Percentiles rank a stretch among this genome's conserved stretches.
phyloP scores from a whole-genome alignment of 2,329 filamentous ascomycete genomes.

The Metarhizium album region DNA sequence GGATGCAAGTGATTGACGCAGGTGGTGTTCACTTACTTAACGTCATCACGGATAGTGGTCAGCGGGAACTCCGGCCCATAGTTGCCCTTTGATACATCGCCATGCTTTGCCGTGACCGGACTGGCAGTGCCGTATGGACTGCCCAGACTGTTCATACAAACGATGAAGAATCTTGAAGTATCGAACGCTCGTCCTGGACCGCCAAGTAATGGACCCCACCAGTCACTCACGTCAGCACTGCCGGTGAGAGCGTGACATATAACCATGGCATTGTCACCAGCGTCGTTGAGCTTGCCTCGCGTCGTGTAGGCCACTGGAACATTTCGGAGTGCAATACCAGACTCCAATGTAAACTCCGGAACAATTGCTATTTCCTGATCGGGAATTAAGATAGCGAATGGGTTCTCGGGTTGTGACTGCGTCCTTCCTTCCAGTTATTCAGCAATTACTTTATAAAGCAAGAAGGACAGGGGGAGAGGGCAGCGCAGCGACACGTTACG shows the following conservation, averaged over 20 bases:
- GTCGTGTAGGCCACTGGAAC: conserved; percentile 59
- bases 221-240: conserved; percentile 74
- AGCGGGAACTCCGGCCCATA: conserved; percentile 96
- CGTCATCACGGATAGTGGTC: conserved; percentile 91
- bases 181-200: conserved; percentile 73
- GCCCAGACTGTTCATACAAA: conserved; percentile 77
- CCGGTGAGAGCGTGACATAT: conserved; percentile 80
- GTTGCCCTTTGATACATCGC: conserved; percentile 57
- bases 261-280: conserved; percentile 58
- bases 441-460: conserved; percentile 35
- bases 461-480: neutral
- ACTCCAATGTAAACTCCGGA: conserved; percentile 86
- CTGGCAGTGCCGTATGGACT: conserved; percentile 83
- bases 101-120: conserved; percentile 79
- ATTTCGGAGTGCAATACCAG: conserved; percentile 73
- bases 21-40: conserved; percentile 52
- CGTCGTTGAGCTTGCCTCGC: conserved; percentile 47
- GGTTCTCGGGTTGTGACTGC: conserved; percentile 74
- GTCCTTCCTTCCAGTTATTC: conserved; percentile 58
- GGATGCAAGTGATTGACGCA: neutral
- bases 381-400: conserved; percentile 74
- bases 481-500: neutral
- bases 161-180: conserved; percentile 70
- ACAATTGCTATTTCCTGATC: conserved; percentile 81
- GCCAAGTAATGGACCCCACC: conserved; percentile 78